Evolutionary conservation across 192 early-diverging fungal species (phyloP).

Genomic region (Pecoramyces ruminantium): DNA sequence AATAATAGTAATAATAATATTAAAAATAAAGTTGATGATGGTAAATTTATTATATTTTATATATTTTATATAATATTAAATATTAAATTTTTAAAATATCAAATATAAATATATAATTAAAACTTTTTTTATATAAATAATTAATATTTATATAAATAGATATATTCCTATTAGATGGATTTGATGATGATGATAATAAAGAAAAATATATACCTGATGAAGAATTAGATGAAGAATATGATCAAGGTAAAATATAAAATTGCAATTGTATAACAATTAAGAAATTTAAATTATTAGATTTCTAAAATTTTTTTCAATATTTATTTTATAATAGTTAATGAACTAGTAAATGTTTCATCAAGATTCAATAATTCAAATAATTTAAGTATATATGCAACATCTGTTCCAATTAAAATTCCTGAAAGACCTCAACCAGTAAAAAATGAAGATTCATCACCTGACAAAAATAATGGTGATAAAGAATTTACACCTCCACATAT

Average conservation of each 20-base stretch:
- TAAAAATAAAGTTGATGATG: no score
- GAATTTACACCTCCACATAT: background rate
- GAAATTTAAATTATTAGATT: no score
- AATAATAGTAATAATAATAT: no score
- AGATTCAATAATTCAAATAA: background rate
- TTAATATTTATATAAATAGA: background rate
- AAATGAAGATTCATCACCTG: background rate
- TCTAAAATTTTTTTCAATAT: no score
- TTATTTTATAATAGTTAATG: no score
- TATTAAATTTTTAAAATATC: no score
- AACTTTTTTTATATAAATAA: no score
- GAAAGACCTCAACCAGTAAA: background rate
- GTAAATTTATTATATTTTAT: no score
- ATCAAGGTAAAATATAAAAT: background rate
- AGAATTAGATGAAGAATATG: background rate
- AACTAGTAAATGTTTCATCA: background rate
- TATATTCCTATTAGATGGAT: background rate
- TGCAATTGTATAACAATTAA: no score
- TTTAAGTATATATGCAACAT: background rate
- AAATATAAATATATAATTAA: no score
- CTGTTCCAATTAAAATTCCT: background rate
- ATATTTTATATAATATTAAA: no score
- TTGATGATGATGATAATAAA: background rate
- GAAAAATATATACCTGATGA: background rate
- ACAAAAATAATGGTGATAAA: background rate